Percentiles rank a stretch among this genome's conserved stretches.
These are phyloP conservation scores for Dissophora globulifera DNA, from an alignment of 192 early-diverging fungal genomes.

Conservation along the genomic window DNA sequence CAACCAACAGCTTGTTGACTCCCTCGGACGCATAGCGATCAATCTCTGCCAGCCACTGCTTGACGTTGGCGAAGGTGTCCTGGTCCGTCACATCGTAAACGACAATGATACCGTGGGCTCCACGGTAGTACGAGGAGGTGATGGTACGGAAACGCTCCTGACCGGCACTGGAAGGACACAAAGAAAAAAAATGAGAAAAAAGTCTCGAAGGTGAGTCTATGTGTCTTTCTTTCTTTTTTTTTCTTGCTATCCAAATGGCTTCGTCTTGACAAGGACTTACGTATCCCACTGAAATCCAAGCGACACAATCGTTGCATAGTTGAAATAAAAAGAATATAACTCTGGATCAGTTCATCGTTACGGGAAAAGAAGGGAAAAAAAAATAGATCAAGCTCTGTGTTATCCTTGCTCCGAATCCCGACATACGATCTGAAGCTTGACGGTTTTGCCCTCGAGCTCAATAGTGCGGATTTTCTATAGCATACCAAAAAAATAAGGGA, in stretches of 20 bases:
- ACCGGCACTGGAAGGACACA: conserved; percentile 96
- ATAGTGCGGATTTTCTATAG: conserved; percentile 97
- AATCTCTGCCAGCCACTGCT: conserved; percentile 99
- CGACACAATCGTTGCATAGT: not conserved
- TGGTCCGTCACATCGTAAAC: conserved; percentile 98
- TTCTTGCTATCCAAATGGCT: too few species aligned
- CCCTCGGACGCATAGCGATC: conserved; percentile 97
- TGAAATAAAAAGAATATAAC: too few species aligned
- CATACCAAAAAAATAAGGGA: too few species aligned
- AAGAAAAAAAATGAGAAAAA: too few species aligned
- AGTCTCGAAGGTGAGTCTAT: too few species aligned
- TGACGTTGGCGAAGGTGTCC: conserved; percentile 95
- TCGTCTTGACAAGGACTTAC: too few species aligned
- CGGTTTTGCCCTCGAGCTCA: conserved; percentile 98
- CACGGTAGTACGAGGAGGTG: conserved; percentile 97
- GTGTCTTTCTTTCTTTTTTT: too few species aligned
- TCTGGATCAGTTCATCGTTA: too few species aligned
- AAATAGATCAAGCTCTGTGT: too few species aligned
- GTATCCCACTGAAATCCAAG: conserved; percentile 47
- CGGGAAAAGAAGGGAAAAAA: too few species aligned
- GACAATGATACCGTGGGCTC: conserved; percentile 98
- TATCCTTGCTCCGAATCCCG: not conserved
- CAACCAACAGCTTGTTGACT: conserved; percentile 97
- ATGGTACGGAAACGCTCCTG: conserved; percentile 99
- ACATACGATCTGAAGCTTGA: conserved; percentile 95